phyloP scores from a whole-genome alignment of 129 eudicot species.

The Lonicera japonica region DNA sequence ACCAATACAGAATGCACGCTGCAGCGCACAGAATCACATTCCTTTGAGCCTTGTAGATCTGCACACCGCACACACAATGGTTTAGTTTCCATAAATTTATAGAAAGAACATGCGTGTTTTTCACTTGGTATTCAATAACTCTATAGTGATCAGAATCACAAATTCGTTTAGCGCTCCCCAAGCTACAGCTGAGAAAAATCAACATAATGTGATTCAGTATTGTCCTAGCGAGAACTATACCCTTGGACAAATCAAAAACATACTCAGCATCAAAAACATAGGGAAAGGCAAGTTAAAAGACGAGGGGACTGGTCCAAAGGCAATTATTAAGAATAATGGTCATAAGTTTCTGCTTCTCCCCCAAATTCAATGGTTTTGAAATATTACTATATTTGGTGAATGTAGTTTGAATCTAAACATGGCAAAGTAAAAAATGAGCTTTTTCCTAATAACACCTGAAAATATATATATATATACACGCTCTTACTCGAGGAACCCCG shows the following conservation, averaged over 20 bases:
- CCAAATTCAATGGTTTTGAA: no score
- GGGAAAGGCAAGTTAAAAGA: background rate
- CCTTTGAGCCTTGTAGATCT: constrained; percentile 24
- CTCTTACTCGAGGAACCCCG: no score
- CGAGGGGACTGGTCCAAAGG: background rate
- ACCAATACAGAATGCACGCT: constrained; percentile 26
- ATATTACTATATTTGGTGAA: no score
- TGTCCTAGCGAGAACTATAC: no score
- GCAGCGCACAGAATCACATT: constrained; percentile 22
- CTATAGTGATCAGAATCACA: background rate
- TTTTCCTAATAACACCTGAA: no score
- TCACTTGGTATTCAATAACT: background rate
- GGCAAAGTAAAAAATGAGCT: no score
- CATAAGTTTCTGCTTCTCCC: no score
- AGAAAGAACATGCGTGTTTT: background rate
- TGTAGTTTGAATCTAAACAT: no score
- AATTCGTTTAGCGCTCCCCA: background rate
- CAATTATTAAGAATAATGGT: no score
- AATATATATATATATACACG: no score
- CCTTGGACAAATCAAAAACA: background rate
- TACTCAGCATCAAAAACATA: background rate
- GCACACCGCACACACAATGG: constrained; percentile 5
- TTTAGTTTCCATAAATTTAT: background rate
- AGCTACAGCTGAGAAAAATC: background rate
- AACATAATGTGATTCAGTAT: background rate